Evolutionary conservation across 768 basidiomycete species (phyloP).

Genomic region (Phaeolepiota aurea): DNA sequence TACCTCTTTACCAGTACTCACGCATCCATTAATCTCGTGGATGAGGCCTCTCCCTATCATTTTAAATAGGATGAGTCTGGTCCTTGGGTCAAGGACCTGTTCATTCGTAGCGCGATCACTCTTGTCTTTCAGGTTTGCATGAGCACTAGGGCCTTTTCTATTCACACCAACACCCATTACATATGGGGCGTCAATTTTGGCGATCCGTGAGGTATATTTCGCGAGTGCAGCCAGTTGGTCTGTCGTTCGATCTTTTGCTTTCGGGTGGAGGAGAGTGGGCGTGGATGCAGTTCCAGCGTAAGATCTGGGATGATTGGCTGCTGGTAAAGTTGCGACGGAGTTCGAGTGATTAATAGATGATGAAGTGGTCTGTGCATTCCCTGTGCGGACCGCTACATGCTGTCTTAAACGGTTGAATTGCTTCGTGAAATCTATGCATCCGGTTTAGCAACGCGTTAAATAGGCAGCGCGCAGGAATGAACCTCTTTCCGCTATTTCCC

Average conservation of each 20-base stretch:
- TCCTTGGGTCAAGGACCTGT: conserved; percentile 95
- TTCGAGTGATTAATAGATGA: conserved; percentile 42
- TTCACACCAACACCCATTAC: conserved; percentile 69
- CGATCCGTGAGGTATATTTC: conserved; percentile 68
- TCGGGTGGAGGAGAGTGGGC: conserved; percentile 12
- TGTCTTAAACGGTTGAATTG: conserved; percentile 94
- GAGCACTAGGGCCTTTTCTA: conserved; percentile 84
- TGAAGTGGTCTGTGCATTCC: conserved; percentile 51
- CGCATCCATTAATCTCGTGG: conserved; percentile 89
- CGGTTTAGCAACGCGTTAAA: too few relatives aligned
- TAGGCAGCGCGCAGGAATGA: too few relatives aligned
- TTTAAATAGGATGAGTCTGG: conserved; percentile 88
- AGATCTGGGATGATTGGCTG: conserved; percentile 62
- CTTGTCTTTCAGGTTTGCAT: conserved; percentile 90
- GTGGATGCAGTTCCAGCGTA: conserved; percentile 16
- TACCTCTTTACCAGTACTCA: conserved; percentile 98
- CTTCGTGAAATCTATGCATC: conserved; percentile 85
- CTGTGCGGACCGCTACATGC: conserved; percentile 77
- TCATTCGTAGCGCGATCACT: conserved; percentile 94
- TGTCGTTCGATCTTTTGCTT: conserved; percentile 48
- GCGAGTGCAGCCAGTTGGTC: conserved; percentile 71
- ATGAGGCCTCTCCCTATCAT: conserved; percentile 90
- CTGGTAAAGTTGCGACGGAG: conserved; percentile 57
- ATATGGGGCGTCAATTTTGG: conserved; percentile 72
- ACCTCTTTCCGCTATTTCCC: conserved; percentile 84